Evolutionary conservation across 108 stramenopile genomes (phyloP).

Genomic region (Cyclotella baltica): DNA sequence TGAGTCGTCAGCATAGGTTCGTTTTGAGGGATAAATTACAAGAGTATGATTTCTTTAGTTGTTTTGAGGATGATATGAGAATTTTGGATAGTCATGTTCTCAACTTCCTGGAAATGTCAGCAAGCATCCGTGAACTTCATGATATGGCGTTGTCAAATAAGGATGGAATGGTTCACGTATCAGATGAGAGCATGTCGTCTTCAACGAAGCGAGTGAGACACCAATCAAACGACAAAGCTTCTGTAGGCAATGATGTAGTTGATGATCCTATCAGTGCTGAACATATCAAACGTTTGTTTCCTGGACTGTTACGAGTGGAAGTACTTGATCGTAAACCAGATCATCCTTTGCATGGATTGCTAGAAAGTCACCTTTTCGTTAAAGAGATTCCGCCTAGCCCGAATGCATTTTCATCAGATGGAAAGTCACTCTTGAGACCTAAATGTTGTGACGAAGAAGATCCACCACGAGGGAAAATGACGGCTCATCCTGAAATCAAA

Average conservation of each 20-base stretch:
- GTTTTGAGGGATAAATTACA: slow-evolving; percentile 79
- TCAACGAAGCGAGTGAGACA: slow-evolving; percentile 19
- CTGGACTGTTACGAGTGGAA: slow-evolving; percentile 79
- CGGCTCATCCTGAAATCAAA: slow-evolving; percentile 49
- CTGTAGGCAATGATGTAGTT: slow-evolving; percentile 41
- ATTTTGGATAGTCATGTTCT: slow-evolving; percentile 64
- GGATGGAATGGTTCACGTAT: slow-evolving; percentile 11
- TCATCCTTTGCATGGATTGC: slow-evolving; percentile 36
- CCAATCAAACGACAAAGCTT: slow-evolving; percentile 36
- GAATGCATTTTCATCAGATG: slow-evolving; percentile 4
- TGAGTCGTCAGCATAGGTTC: slow-evolving; percentile 83
- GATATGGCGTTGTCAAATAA: slow-evolving; percentile 28
- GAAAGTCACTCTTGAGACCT: slow-evolving; percentile 43
- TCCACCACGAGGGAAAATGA: slow-evolving; percentile 42
- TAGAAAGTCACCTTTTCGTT: slow-evolving; percentile 25
- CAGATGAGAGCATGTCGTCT: not conserved
- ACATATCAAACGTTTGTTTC: slow-evolving; percentile 67
- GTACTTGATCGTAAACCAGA: slow-evolving; percentile 53
- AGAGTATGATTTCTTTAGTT: slow-evolving; percentile 73
- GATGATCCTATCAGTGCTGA: slow-evolving; percentile 56
- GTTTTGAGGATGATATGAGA: slow-evolving; percentile 79
- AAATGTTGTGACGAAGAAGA: slow-evolving; percentile 64
- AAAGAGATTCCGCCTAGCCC: slow-evolving; percentile 34
- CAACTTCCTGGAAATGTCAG: slow-evolving; percentile 62
- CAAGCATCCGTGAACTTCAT: slow-evolving; percentile 56